These are phyloP conservation scores for Cyberlindnera subsufficiens DNA, from an alignment of 805 yeast species.

Conservation along the genomic window DNA sequence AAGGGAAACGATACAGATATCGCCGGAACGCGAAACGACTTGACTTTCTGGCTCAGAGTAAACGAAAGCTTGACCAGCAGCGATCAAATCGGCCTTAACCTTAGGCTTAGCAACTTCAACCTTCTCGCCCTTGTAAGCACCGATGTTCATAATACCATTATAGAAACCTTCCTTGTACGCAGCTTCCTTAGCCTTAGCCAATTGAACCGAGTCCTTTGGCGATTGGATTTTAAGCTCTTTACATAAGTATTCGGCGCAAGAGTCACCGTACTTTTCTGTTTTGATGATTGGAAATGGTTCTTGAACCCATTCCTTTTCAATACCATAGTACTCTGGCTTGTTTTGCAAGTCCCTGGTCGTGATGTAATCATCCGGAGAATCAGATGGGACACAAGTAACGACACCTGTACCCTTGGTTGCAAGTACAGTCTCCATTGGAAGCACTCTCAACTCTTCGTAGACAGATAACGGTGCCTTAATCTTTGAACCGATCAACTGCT, in stretches of 20 bases:
- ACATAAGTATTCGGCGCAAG: slow-evolving; percentile 78
- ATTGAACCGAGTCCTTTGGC: slow-evolving; percentile 83
- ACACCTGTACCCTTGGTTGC: slow-evolving; percentile 98
- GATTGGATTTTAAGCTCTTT: slow-evolving; percentile 87
- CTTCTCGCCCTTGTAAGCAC: slow-evolving; percentile 80
- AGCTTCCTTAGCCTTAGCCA: slow-evolving; percentile 87
- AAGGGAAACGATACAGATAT: slow-evolving; percentile 90
- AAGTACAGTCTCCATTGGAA: slow-evolving; percentile 97
- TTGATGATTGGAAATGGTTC: slow-evolving; percentile 69
- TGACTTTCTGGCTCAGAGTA: slow-evolving; percentile 92
- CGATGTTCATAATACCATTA: slow-evolving; percentile 75
- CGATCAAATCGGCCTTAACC: slow-evolving; percentile 77
- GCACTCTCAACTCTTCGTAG: slow-evolving; percentile 64
- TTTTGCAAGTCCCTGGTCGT: slow-evolving; percentile 78
- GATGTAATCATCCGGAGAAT: slow-evolving; percentile 95
- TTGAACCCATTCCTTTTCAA: slow-evolving; percentile 81
- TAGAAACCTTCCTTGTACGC: slow-evolving; percentile 97
- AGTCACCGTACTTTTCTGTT: slow-evolving; percentile 84
- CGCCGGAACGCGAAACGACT: slow-evolving; percentile 94
- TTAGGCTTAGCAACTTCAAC: slow-evolving; percentile 89
- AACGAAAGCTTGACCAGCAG: slow-evolving; percentile 72
- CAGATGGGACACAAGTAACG: slow-evolving; percentile 98
- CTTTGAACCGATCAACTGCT: slow-evolving; percentile 75
- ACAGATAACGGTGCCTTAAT: slow-evolving; percentile 80
- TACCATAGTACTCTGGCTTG: slow-evolving; percentile 86